Conservation (phyloP, 495 filamentous ascomycete species). For the Clohesyomyces aquaticus region DNA sequence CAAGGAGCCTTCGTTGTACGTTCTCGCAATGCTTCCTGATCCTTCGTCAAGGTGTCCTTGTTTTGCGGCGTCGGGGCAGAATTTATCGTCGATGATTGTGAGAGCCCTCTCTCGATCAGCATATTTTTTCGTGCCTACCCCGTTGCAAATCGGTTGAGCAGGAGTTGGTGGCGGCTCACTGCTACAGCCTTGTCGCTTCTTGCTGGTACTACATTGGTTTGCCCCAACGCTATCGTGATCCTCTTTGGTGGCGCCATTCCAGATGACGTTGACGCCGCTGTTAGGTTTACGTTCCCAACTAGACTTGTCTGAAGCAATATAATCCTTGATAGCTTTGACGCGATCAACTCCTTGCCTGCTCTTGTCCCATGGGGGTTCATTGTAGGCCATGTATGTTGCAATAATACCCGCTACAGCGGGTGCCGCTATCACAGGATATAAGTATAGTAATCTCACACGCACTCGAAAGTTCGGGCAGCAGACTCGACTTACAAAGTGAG, state of each 20-base stretch:
- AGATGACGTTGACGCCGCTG: slow-evolving; percentile 13
- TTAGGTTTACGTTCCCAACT: not conserved
- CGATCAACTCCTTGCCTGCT: not conserved
- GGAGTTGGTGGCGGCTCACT: no score
- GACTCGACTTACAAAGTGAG: slow-evolving; percentile 6
- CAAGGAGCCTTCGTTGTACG: no score
- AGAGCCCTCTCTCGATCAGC: no score
- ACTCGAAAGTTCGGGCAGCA: not conserved
- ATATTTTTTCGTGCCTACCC: no score
- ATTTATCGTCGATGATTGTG: no score
- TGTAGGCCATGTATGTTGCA: slow-evolving; percentile 9
- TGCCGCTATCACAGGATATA: slow-evolving; percentile 8
- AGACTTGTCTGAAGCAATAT: slow-evolving; percentile 4
- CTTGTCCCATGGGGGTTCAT: slow-evolving; percentile 1
- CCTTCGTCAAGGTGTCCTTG: no score
- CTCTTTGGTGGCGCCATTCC: slow-evolving; percentile 12
- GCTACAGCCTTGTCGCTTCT: no score
- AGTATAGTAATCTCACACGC: not conserved
- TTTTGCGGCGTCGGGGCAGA: no score
- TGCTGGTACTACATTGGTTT: no score
- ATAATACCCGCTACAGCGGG: slow-evolving; percentile 13
- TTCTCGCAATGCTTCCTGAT: no score
- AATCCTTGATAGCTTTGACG: slow-evolving; percentile 18
- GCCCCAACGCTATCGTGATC: slow-evolving; percentile 5
- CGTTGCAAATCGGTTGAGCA: no score